Evolutionary conservation across 2,329 filamentous ascomycete species (phyloP), one percentile per base, ranked within the genome.

Genomic region (Zymoseptoria ardabiliae): DNA sequence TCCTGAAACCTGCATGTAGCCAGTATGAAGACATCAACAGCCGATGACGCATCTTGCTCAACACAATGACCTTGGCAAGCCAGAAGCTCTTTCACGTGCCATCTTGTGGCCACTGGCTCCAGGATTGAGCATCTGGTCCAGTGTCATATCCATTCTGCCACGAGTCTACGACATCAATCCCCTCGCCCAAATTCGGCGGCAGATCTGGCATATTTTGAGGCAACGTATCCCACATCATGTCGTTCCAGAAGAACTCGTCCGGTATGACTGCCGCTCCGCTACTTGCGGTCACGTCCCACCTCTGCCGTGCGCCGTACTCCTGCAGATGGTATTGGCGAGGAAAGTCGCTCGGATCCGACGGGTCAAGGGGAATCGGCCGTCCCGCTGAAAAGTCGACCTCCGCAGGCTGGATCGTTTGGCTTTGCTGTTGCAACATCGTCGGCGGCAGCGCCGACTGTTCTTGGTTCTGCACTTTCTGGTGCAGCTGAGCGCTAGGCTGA

Each of bases 181-280:
- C 57, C 17, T 58, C 59, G 5, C 56, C 56, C 9, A 60, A 56
- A 25, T 57, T 62, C 4, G 59, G 50, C 53, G 41, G 53, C 35
- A 45, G 13, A 22, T 63, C 56, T 51, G 59, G 59, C 55, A 63
- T 50, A 21, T 63, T 59, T 4, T 22, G 53, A 22, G 61, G 61
- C 11, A 60, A 62, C 2, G 65, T 61, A 48, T 67, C 64, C 64
- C 65, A 66, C 63, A 66, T 64, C 65, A 67, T 66, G 11, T 64
- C 64, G 41, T 67, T 60, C 65, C 65, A 67, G 19, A 45, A 45
- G 51, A 63, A 67, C 35, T 63, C 54, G 13, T 58, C 59, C 22
- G 35, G 35, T 45, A 45, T 45, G 54, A 64, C 58, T 20, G 52
- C 60, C 23, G 58, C 62, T 50, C 61, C 56, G 8, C 57, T 57